These are phyloP conservation scores for Leishmania mexicana DNA, from an alignment of 208 protist species.

Conservation along the genomic window DNA sequence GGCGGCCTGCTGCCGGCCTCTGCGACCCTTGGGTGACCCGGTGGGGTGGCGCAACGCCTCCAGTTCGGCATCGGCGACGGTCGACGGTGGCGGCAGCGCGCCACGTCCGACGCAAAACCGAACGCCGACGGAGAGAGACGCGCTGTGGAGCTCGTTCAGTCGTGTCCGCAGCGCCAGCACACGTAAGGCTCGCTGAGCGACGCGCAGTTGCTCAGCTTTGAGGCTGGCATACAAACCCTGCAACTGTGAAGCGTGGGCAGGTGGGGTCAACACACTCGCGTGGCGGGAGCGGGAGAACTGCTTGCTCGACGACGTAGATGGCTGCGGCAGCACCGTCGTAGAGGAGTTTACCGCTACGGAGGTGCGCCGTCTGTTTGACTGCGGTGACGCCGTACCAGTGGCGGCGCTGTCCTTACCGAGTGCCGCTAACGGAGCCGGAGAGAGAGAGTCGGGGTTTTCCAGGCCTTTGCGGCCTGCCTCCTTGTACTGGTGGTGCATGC, in stretches of 20 bases:
- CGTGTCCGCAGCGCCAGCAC: slow-evolving; percentile 34
- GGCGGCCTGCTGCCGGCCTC: slow-evolving; percentile 14
- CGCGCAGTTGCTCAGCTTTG: slow-evolving; percentile 14
- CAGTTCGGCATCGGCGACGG: slow-evolving; percentile 26
- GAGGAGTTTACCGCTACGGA: background rate
- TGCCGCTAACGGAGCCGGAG: background rate
- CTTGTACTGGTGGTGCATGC: slow-evolving; percentile 17
- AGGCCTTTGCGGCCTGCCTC: slow-evolving; percentile 7
- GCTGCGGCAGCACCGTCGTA: background rate
- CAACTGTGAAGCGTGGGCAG: background rate
- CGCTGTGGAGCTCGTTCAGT: slow-evolving; percentile 26
- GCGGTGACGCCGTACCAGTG: background rate
- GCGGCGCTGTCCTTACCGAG: background rate
- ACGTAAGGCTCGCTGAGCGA: slow-evolving; percentile 33
- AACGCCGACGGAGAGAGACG: slow-evolving; percentile 31
- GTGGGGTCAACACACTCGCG: slow-evolving; percentile 3
- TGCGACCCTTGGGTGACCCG: slow-evolving; percentile 7
- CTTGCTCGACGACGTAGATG: slow-evolving; percentile 5
- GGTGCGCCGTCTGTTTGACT: background rate
- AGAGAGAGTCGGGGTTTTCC: background rate
- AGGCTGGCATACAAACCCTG: slow-evolving; percentile 12
- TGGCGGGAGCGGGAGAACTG: slow-evolving; percentile 14
- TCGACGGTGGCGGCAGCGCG: slow-evolving; percentile 21
- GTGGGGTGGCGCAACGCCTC: slow-evolving; percentile 20
- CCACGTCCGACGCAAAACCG: slow-evolving; percentile 54